Evolutionary conservation across 1,284 basidiomycete genomes (phyloP).

Genomic region (Malassezia globosa): DNA sequence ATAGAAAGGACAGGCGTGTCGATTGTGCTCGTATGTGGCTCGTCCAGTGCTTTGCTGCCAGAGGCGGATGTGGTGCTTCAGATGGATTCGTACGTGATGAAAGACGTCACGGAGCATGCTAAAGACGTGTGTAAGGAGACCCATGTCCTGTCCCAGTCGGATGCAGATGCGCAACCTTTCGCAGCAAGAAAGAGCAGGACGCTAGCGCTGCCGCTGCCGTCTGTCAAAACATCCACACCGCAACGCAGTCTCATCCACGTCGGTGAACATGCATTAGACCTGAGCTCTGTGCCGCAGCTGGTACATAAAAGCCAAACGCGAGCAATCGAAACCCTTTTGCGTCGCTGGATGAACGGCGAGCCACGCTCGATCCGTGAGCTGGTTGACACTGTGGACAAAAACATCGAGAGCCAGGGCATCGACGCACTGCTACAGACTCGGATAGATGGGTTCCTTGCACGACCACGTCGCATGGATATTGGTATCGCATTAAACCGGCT

Average conservation of each 20-base stretch:
- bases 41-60: constrained; percentile 12
- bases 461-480: constrained; percentile 10
- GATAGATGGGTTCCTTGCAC: constrained; percentile 11
- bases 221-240: constrained; percentile 2
- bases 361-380: background rate
- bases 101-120: constrained; percentile 7
- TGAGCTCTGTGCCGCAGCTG: constrained; percentile 10
- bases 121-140: background rate
- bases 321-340: constrained; percentile 10
- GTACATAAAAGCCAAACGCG: constrained; percentile 14
- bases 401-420: constrained; percentile 1
- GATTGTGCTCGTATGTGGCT: constrained; percentile 18
- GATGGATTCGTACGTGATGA: constrained; percentile 15
- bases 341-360: background rate
- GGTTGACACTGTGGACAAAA: background rate
- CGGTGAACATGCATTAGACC: constrained; percentile 1
- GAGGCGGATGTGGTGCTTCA: constrained; percentile 16
- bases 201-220: background rate
- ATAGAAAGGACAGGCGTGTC: constrained; percentile 2
- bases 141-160: background rate
- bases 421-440: constrained; percentile 4
- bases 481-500: constrained; percentile 12
- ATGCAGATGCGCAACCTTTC: background rate
- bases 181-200: background rate
- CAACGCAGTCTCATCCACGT: constrained; percentile 1